phyloP scores from a whole-genome alignment of 2,329 filamentous ascomycete genomes.

The Domatiomyces catenatus region DNA sequence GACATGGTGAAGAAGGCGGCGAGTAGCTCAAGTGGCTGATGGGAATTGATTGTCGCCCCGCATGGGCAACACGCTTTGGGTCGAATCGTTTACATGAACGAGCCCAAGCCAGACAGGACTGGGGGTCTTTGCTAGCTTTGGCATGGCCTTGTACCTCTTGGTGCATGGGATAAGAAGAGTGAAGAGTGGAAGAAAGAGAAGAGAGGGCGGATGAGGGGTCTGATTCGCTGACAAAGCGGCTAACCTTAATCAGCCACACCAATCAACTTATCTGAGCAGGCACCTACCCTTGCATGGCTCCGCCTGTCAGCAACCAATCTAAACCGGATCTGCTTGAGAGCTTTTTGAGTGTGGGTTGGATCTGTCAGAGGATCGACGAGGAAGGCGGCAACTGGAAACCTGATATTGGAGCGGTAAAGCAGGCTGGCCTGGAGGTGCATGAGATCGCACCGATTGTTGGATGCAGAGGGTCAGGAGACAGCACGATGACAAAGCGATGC shows the following conservation, averaged over 20 bases:
- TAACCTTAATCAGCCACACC: not conserved
- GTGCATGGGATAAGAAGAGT: not conserved
- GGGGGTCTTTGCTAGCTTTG: not conserved
- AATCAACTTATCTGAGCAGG: not conserved
- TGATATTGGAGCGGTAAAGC: not conserved
- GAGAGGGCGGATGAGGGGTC: not conserved
- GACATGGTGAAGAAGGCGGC: conserved; percentile 11
- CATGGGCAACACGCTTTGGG: not conserved
- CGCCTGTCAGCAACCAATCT: not conserved
- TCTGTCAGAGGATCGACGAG: not conserved
- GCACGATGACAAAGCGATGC: too few relatives aligned
- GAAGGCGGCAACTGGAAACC: not conserved
- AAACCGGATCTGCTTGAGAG: not conserved
- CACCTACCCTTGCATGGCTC: not conserved
- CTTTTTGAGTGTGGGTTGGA: not conserved
- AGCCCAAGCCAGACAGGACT: not conserved
- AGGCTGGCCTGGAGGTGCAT: too few relatives aligned
- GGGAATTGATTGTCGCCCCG: conserved; percentile 1
- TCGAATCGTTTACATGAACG: not conserved
- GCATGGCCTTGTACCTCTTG: not conserved
- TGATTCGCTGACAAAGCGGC: not conserved
- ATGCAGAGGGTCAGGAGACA: too few relatives aligned
- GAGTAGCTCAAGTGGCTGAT: conserved; percentile 9
- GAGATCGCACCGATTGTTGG: too few relatives aligned
- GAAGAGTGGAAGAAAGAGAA: not conserved